A percentile compares a stretch with the other conserved stretches of the same genome.
Evolutionary conservation across 139 green algal species (phyloP).

Genomic region (Micractinium sp.): DNA sequence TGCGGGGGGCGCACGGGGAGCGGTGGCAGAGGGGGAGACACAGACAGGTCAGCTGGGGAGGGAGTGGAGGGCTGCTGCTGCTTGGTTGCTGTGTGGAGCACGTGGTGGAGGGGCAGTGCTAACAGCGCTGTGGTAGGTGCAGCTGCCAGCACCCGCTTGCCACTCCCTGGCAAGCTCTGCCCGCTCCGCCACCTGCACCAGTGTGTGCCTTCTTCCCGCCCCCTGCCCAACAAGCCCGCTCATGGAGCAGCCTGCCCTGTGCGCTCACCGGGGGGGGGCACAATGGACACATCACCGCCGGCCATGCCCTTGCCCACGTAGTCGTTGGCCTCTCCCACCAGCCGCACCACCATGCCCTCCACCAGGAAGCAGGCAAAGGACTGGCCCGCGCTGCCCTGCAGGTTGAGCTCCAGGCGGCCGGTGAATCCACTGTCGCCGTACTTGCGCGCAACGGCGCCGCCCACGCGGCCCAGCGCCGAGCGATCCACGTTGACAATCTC

Average conservation of each 20-base stretch:
- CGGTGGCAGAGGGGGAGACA: neutral
- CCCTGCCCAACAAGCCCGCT: too few species aligned
- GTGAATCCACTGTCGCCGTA: conserved; percentile 39
- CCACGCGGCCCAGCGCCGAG: conserved; percentile 77
- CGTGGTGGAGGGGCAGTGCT: too few species aligned
- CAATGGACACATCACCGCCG: conserved; percentile 92
- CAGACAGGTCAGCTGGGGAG: neutral
- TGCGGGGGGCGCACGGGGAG: neutral
- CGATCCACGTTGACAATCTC: conserved; percentile 93
- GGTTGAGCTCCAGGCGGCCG: conserved; percentile 73
- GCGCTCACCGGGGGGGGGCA: conserved; percentile 70
- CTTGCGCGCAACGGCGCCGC: conserved; percentile 77
- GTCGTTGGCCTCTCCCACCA: conserved; percentile 98
- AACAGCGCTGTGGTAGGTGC: too few species aligned
- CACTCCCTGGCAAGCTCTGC: too few species aligned
- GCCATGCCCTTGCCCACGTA: conserved; percentile 99
- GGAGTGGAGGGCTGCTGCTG: neutral
- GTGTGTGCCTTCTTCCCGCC: too few species aligned
- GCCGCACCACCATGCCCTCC: conserved; percentile 77
- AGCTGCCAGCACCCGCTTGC: too few species aligned
- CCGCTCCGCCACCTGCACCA: too few species aligned
- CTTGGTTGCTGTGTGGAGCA: neutral
- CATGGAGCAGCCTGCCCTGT: too few species aligned
- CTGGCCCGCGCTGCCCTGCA: conserved; percentile 86
- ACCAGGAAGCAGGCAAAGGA: conserved; percentile 91